Base-by-base conservation (phyloP, 1,284 basidiomycete genomes). In the Clitocybe nebularis region DNA sequence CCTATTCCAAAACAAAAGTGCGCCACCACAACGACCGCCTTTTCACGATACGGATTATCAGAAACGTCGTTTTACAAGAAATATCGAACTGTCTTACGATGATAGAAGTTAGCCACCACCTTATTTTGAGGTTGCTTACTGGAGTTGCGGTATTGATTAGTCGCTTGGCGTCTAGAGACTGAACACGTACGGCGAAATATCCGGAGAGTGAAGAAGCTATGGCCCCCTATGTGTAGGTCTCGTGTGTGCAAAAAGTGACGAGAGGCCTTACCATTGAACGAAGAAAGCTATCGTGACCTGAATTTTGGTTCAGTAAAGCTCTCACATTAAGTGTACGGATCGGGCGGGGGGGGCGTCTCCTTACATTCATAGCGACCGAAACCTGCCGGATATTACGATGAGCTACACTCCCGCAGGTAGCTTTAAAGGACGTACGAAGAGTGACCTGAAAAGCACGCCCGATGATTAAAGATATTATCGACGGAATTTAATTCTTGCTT, bases 1-100 rank as follows among this genome's bases (percentile, higher is more conserved):
- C 66, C 64, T 8, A 67, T 44, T 30, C 65, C 66, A 43, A 67
- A 66, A 10, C 57, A 57, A 36, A 71, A 60, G 49, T 71, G 67
- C 3, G 57, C 61, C 10, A 65, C 2, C 4, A 69, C 60, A 4
- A 60, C 25, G 1, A 64, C 5, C 5, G 48, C 47, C 63, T 66
- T n/a, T 29, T 6, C 16, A 43, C 7, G 30, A 32, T 8, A 17
- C 11, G 16, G 21, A 16, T 7, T 28, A 36, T 21, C 24, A 4
- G 4, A 34, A 3, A 24, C 4, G 30, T 7, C 17, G n/a, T n/a
- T 23, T 28, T 6, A 34, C 19, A 19, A 24, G 14, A 11, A 16
- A 32, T 16, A 2, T 5, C 13, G 9, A 37, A n/a, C 4, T n/a
- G n/a, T 41, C 59, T 49, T 32, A 62, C 60, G 19, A 69, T 60